Conservation (phyloP, 768 basidiomycete species). For the Xerocomus spinulosus region DNA sequence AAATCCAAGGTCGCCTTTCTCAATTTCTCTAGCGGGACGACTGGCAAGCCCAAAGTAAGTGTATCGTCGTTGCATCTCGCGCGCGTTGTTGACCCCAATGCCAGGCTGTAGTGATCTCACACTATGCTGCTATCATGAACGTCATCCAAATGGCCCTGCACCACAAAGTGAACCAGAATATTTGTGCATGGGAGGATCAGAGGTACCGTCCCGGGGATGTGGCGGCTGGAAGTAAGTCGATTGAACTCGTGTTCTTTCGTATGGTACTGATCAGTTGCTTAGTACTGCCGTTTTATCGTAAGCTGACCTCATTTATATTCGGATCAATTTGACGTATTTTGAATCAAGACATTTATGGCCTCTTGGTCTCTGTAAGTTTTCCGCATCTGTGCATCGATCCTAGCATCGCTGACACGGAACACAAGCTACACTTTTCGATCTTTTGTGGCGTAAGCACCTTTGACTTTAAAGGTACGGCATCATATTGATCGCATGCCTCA, state of each 20-base stretch:
- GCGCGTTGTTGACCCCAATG: neutral
- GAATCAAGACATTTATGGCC: conserved; percentile 53
- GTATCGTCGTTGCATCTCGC: neutral
- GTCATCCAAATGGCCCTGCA: conserved; percentile 56
- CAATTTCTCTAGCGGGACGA: conserved; percentile 73
- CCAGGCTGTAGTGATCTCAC: conserved; percentile 64
- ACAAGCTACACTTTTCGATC: conserved; percentile 48
- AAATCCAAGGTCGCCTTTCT: conserved; percentile 61
- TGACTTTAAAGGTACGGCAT: no score
- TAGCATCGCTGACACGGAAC: conserved; percentile 5
- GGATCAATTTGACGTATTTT: conserved; percentile 10
- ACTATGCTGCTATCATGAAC: conserved; percentile 62
- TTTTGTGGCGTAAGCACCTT: conserved; percentile 46
- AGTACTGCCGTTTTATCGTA: conserved; percentile 63
- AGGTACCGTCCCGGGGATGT: conserved; percentile 53
- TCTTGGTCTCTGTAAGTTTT: conserved; percentile 48
- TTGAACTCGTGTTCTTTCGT: neutral
- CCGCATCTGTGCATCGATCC: neutral
- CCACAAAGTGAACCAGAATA: conserved; percentile 40
- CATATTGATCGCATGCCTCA: conserved; percentile 21
- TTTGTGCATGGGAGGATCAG: conserved; percentile 36
- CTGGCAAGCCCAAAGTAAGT: conserved; percentile 43
- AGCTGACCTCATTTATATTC: conserved; percentile 21
- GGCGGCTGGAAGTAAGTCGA: conserved; percentile 48
- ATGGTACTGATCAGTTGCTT: conserved; percentile 7